A percentile compares a stretch with the other conserved stretches of the same genome.
Evolutionary conservation across 164 flowering plant genomes (phyloP).

Genomic region (Chloranthus sessilifolius): DNA sequence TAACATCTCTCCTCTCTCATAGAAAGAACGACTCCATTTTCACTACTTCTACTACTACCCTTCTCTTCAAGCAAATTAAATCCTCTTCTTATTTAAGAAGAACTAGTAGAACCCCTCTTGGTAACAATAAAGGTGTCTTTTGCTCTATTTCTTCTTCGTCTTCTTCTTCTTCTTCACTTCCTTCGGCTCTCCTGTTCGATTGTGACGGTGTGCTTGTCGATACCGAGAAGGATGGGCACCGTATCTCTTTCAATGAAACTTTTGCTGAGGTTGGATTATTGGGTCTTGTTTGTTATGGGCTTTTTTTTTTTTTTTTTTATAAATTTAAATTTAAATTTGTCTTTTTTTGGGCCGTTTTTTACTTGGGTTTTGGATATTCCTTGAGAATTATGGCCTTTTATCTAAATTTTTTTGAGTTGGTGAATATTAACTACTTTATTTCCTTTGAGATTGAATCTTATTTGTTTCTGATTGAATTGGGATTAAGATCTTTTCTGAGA

Average conservation of each 20-base stretch:
- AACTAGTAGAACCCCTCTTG: constrained; percentile 4
- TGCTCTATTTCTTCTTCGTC: constrained; percentile 41
- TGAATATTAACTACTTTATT: no score
- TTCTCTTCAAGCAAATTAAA: constrained; percentile 4
- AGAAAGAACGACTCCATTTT: no score
- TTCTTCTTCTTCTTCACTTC: constrained; percentile 54
- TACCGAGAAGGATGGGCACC: constrained; percentile 94
- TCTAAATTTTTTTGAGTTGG: no score
- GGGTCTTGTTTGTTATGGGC: not conserved
- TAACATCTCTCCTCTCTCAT: constrained; percentile 2
- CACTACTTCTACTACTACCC: constrained; percentile 6
- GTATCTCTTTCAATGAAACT: constrained; percentile 89
- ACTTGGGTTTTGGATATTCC: not conserved
- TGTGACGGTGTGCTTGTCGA: constrained; percentile 98
- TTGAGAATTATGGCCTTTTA: no score
- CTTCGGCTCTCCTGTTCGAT: constrained; percentile 83
- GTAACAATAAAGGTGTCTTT: constrained; percentile 7
- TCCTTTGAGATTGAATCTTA: no score
- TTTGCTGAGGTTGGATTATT: constrained; percentile 51
- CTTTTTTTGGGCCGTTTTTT: not conserved
- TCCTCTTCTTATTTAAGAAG: constrained; percentile 8
- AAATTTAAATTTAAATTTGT: not conserved
- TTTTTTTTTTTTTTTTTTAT: not conserved
- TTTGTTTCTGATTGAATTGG: no score
- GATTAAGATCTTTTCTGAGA: no score